Conservation (phyloP, 2,329 filamentous ascomycete species). For the Pseudopyrenochaeta lycopersici region DNA sequence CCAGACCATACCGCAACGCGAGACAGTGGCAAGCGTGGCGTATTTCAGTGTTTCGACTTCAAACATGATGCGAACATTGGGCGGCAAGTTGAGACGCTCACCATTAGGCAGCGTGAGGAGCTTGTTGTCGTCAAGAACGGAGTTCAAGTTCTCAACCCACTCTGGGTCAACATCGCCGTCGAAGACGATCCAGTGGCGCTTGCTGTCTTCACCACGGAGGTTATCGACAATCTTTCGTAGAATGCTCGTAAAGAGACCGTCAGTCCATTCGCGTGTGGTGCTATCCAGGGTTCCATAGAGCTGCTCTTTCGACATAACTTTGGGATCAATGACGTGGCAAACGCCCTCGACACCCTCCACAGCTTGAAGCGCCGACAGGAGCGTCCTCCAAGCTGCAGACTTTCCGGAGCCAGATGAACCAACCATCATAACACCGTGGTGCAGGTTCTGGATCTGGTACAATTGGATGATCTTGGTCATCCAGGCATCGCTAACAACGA, state of each 20-base stretch:
- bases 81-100: slow-evolving; percentile 91
- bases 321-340: slow-evolving; percentile 97
- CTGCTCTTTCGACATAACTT: slow-evolving; percentile 99
- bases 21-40: slow-evolving; percentile 96
- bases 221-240: slow-evolving; percentile 99
- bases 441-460: slow-evolving; percentile 96
- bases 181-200: slow-evolving; percentile 99
- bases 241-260: slow-evolving; percentile 97
- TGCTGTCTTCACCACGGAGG: slow-evolving; percentile 92
- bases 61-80: slow-evolving; percentile 99
- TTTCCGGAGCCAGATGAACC: slow-evolving; percentile 98
- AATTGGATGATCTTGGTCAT: slow-evolving; percentile 97
- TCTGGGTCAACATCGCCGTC: slow-evolving; percentile 99
- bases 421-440: slow-evolving; percentile 99
- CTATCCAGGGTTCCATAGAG: slow-evolving; percentile 95
- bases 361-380: slow-evolving; percentile 89
- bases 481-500: slow-evolving; percentile 93
- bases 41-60: slow-evolving; percentile 98
- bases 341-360: slow-evolving; percentile 94
- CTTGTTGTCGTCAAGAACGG: slow-evolving; percentile 99
- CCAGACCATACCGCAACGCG: slow-evolving; percentile 99
- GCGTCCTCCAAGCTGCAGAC: slow-evolving; percentile 90
- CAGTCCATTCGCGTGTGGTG: slow-evolving; percentile 98
- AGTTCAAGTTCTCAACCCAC: slow-evolving; percentile 99
- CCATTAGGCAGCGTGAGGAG: slow-evolving; percentile 95